Base-by-base conservation (phyloP, 371 early-diverging fungal genomes). In the Actinomortierella wolfii region DNA sequence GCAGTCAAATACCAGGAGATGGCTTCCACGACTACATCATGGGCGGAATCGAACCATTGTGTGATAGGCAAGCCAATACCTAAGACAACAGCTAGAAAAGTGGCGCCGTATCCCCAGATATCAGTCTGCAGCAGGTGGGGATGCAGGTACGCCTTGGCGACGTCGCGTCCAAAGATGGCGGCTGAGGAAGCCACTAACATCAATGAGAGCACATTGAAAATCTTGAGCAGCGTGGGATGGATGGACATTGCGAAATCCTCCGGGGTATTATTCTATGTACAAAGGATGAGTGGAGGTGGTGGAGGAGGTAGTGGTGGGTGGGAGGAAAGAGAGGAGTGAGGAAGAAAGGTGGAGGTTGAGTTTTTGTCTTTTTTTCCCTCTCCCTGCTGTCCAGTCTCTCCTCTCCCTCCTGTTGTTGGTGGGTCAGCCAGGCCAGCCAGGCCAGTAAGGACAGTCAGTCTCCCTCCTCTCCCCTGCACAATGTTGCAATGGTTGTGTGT, bases 11-110 rank as follows among this genome's bases (percentile, higher is more conserved):
- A 29, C 62, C 65, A 71, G 59, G 48, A 46, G 39, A 71, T 46
- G 23, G 62, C 71, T 34, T 71, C 71, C 25, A 71, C 71, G 6
- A 71, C 65, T 17, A 65, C 55, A 49, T 71, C 71, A n/a, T 71
- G 66, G 13, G 71, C 65, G 55, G 54, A 64, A 23, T 71, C 71
- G 41, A 57, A 44, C 71, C 71, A 71, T 46, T 71, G 71, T 51
- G 53, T 45, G 21, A 54, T 34, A 11, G 34, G 34, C 7, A 34
- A 34, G 34, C 34, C 34, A 4, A 34, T 11, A 34, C 4, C 34
- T 11, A 34, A 34, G 34, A 34, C 7, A 11, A 11, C 11, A 34
- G 11, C 34, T 4, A 34, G 34, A 11, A 34, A 6, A 11, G 34
- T 4, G 34, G 34, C 34, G 34, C 34, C 34, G 11, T 34, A 34